Percentiles rank a stretch among this genome's conserved stretches.
These are phyloP conservation scores for Acmispon strigosus DNA, from an alignment of 306 rosid species.

Conservation along the genomic window DNA sequence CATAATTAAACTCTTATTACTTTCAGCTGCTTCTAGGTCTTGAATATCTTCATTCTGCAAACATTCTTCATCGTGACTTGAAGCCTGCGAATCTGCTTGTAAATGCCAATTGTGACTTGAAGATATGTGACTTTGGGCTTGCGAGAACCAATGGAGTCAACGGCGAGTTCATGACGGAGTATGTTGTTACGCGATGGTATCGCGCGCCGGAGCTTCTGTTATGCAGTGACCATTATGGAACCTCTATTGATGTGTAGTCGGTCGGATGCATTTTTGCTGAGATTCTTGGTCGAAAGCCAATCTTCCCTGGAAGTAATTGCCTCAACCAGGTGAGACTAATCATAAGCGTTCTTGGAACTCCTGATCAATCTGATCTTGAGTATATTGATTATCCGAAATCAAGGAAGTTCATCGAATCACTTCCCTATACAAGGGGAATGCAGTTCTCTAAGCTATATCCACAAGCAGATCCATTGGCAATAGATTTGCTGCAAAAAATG, in stretches of 20 bases:
- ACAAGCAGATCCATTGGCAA: conserved; percentile 66
- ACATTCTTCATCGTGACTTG: conserved; percentile 81
- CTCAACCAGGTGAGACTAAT: conserved; percentile 73
- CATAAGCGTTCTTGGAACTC: conserved; percentile 74
- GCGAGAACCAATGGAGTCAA: conserved; percentile 61
- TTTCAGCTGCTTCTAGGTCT: conserved; percentile 76
- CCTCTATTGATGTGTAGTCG: conserved; percentile 89
- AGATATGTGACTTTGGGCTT: conserved; percentile 86
- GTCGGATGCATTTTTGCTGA: conserved; percentile 95
- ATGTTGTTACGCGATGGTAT: conserved; percentile 91
- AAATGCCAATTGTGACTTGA: conserved; percentile 67
- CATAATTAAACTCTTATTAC: not conserved
- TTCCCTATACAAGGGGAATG: conserved; percentile 47
- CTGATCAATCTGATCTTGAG: conserved; percentile 40
- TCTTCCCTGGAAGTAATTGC: conserved; percentile 74
- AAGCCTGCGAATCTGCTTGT: conserved; percentile 85
- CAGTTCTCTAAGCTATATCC: conserved; percentile 62
- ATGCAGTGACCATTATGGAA: conserved; percentile 71
- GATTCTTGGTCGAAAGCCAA: conserved; percentile 77
- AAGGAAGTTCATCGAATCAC: conserved; percentile 48
- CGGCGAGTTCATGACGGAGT: conserved; percentile 81
- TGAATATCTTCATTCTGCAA: conserved; percentile 77
- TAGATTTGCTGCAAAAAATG: conserved; percentile 77
- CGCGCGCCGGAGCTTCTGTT: conserved; percentile 91
- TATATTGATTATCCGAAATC: conserved; percentile 62